phyloP scores from a whole-genome alignment of 768 basidiomycete genomes.

The Leccinum pellstonianum region DNA sequence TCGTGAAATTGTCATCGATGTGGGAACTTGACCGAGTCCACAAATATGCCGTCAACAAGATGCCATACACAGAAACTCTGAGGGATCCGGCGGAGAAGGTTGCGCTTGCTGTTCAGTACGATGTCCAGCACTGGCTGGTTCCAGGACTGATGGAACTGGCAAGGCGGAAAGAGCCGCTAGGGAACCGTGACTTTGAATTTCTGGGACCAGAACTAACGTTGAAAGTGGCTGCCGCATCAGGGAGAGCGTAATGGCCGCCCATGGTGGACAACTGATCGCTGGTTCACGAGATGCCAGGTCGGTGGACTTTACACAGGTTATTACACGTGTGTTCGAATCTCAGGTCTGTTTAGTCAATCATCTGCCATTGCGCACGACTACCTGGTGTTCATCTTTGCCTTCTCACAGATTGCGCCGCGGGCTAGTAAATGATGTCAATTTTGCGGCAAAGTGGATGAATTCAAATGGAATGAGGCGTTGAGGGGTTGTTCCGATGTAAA shows the following conservation, averaged over 20 bases:
- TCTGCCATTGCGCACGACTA: background rate
- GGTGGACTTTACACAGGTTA: constrained; percentile 18
- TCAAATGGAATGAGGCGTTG: background rate
- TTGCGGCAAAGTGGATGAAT: background rate
- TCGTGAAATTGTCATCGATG: constrained; percentile 39
- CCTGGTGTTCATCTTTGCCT: background rate
- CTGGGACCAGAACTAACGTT: constrained; percentile 19
- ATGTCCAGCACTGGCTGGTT: constrained; percentile 36
- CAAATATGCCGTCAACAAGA: constrained; percentile 27
- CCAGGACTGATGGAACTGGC: constrained; percentile 27
- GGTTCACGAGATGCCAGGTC: background rate
- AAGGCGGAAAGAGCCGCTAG: constrained; percentile 17
- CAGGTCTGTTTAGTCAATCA: constrained; percentile 1
- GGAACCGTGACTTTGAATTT: constrained; percentile 11
- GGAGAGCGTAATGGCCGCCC: constrained; percentile 11
- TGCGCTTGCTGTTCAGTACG: constrained; percentile 29
- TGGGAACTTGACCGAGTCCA: constrained; percentile 38
- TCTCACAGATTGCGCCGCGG: background rate
- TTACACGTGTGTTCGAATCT: constrained; percentile 8
- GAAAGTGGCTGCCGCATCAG: constrained; percentile 23
- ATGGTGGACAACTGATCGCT: background rate
- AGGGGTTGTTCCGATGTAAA: background rate
- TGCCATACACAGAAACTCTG: constrained; percentile 19
- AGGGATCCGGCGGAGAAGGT: constrained; percentile 29
- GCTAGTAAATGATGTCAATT: background rate